Evolutionary conservation across 2,329 filamentous ascomycete species (phyloP).

Genomic region (Fusarium illudens): DNA sequence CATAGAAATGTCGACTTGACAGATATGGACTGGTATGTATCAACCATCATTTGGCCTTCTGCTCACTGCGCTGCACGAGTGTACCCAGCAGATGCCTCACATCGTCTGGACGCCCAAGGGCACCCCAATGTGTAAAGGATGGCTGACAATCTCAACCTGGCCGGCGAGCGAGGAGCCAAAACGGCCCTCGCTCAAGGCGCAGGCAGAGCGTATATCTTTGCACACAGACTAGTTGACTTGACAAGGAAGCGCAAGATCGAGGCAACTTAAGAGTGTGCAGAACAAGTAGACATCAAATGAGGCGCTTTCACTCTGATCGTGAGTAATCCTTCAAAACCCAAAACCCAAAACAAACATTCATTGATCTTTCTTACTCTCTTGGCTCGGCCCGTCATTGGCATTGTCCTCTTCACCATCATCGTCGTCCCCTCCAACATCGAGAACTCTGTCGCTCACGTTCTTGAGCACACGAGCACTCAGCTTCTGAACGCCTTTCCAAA

Average conservation of each 20-base stretch:
- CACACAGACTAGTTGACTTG: slow-evolving; percentile 97
- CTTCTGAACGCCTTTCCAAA: slow-evolving; percentile 82
- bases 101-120: slow-evolving; percentile 43
- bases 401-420: slow-evolving; percentile 60
- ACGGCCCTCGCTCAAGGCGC: slow-evolving; percentile 58
- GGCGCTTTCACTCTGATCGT: background rate
- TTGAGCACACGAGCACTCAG: slow-evolving; percentile 79
- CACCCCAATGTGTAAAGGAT: slow-evolving; percentile 36
- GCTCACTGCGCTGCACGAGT: slow-evolving; percentile 43
- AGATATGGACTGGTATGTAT: slow-evolving; percentile 39
- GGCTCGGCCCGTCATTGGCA: slow-evolving; percentile 52
- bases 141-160: slow-evolving; percentile 46
- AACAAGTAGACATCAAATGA: slow-evolving; percentile 31
- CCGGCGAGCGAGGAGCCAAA: slow-evolving; percentile 54
- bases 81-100: slow-evolving; percentile 50
- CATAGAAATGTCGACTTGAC: background rate
- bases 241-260: slow-evolving; percentile 77
- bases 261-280: slow-evolving; percentile 98
- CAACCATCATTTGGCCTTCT: slow-evolving; percentile 41
- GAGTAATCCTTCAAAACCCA: background rate
- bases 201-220: slow-evolving; percentile 72
- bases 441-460: slow-evolving; percentile 78
- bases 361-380: slow-evolving; percentile 48
- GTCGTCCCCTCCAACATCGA: slow-evolving; percentile 76
- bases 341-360: slow-evolving; percentile 29